A percentile compares a stretch with the other conserved stretches of the same genome.
Conservation (phyloP, 2,329 filamentous ascomycete species). For the Zymoseptoria brevis region DNA sequence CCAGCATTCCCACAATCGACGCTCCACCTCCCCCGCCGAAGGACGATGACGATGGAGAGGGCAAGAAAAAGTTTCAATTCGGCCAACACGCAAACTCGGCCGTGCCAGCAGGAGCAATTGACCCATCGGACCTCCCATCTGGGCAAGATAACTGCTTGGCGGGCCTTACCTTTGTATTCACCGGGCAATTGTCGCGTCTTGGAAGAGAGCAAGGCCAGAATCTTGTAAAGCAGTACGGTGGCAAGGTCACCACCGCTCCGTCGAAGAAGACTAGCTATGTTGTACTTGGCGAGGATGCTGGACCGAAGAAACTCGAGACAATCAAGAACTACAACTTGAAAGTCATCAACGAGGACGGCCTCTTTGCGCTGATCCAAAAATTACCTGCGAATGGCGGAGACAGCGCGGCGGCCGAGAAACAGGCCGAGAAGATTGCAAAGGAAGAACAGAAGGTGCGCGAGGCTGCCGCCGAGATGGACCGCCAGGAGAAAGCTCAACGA, state of each 20-base stretch:
- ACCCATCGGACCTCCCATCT: conserved; percentile 63
- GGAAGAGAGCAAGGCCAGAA: conserved; percentile 77
- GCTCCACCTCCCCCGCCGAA: conserved; percentile 75
- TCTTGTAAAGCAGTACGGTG: conserved; percentile 87
- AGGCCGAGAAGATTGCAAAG: conserved; percentile 72
- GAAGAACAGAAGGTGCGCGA: conserved; percentile 76
- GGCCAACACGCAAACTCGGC: conserved; percentile 42
- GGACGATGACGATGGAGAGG: conserved; percentile 31
- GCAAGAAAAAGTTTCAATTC: conserved; percentile 66
- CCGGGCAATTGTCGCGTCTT: conserved; percentile 72
- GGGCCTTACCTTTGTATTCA: conserved; percentile 91
- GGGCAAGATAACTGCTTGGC: conserved; percentile 84
- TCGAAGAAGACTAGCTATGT: conserved; percentile 93
- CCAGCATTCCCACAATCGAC: conserved; percentile 74
- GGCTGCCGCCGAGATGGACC: conserved; percentile 78
- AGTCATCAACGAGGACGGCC: conserved; percentile 86
- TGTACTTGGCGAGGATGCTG: conserved; percentile 82
- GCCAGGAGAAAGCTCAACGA: conserved; percentile 52
- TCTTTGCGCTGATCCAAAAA: conserved; percentile 74
- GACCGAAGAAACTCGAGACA: conserved; percentile 83
- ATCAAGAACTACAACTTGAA: conserved; percentile 74
- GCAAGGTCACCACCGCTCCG: conserved; percentile 76
- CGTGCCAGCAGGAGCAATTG: conserved; percentile 55
- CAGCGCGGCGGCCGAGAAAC: conserved; percentile 79
- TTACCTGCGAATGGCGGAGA: conserved; percentile 81